Evolutionary conservation across 495 filamentous ascomycete species (phyloP), one percentile per base, ranked within the genome.

Genomic region (Penicillium simplicissimum): DNA sequence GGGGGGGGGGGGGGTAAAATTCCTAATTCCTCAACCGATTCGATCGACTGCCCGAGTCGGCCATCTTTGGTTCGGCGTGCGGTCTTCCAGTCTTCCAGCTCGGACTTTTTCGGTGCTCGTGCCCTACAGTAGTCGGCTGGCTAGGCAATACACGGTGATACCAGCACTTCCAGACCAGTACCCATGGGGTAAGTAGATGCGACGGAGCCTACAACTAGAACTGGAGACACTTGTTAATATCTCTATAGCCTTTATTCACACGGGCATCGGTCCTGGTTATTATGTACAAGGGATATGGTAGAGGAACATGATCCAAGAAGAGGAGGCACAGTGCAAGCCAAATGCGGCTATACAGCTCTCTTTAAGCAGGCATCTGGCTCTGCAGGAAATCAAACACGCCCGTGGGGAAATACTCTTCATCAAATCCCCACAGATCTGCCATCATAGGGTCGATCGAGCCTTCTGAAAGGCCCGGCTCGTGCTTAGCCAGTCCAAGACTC

Each of bases 361-460:
- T 17, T 67, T 58, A 76, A 7, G 74, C 74, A 8, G 78, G 78
- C 78, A 81, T 81, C 61, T 81, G 78, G 35, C 76, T 79, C 57
- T 81, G 78, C 15, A 81, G 68, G 59, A 81, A 81, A 64, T 81
- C 78, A 61, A 81, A 81, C 11, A 81, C 77, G 19, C 78, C 78
- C 23, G 76, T 81, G 15, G 78, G 78, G 58, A 81, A 81, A 58
- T 79, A 80, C 19, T 81, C 78, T 59, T 81, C 78, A 21, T 81
- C 78, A 42, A 79, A 80, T 8, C 78, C 77, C 78, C 78, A 81
- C 33, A 79, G 60, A 61, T 80, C 78, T 11, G 76, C 71, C 77
- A 80, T 79, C 78, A 80, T 79, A 1, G 78, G 78, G 28, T 81
- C 77, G 23, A 76, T 56, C 28, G 78, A 81, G 52, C 77, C 78